phyloP scores from a whole-genome alignment of 768 basidiomycete species.

The Clathrus columnatus region DNA sequence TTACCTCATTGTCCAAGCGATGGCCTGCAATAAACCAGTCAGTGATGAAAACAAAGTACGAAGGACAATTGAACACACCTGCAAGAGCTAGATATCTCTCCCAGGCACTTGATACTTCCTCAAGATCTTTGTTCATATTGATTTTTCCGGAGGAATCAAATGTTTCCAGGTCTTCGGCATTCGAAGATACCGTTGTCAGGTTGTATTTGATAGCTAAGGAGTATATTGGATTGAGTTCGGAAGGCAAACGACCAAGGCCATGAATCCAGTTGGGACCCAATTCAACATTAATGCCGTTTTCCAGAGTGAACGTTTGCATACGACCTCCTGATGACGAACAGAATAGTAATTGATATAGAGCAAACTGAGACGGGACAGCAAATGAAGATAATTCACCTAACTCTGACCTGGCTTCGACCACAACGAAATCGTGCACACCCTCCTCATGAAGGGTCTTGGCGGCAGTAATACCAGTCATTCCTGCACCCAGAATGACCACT shows the following conservation, averaged over 20 bases:
- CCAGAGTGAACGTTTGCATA: conserved; percentile 32
- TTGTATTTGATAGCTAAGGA: conserved; percentile 47
- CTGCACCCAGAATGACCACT: not conserved
- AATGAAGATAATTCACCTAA: conserved; percentile 33
- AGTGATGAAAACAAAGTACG: not conserved
- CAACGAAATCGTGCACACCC: conserved; percentile 48
- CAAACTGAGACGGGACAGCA: no score
- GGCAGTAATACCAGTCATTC: not conserved
- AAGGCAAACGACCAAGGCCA: conserved; percentile 36
- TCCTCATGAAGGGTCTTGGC: conserved; percentile 47
- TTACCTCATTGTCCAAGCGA: conserved; percentile 27
- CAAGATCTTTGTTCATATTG: conserved; percentile 33
- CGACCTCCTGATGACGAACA: no score
- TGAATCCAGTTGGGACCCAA: conserved; percentile 29
- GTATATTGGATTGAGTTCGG: conserved; percentile 47
- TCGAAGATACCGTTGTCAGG: conserved; percentile 26
- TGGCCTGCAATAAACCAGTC: conserved; percentile 25
- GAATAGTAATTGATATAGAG: no score
- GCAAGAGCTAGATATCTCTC: conserved; percentile 33
- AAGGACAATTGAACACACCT: conserved; percentile 25
- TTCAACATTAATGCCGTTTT: conserved; percentile 38
- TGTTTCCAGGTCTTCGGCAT: conserved; percentile 31
- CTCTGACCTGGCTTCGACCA: conserved; percentile 49
- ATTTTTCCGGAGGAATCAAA: conserved; percentile 43
- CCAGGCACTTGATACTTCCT: conserved; percentile 25